These are phyloP conservation scores for Mycena rebaudengoi DNA, from an alignment of 768 basidiomycete species.

Conservation along the genomic window DNA sequence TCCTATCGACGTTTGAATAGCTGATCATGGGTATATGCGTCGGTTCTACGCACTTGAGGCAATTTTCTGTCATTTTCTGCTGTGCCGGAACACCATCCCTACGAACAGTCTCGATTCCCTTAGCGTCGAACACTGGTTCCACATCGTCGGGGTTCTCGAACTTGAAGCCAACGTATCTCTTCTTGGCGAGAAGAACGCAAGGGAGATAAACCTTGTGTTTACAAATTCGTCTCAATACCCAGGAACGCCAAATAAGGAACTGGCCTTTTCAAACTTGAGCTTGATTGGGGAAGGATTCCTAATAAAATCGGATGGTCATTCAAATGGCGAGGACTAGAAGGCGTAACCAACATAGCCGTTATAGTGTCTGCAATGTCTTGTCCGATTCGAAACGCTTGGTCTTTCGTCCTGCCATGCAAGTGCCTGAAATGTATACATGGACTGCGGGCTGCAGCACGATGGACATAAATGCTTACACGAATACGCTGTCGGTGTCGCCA, in stretches of 20 bases:
- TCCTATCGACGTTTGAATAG: conserved; percentile 53
- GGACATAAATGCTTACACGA: conserved; percentile 61
- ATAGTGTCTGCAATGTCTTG: conserved; percentile 91
- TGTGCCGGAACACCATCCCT: conserved; percentile 92
- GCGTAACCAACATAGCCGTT: conserved; percentile 48
- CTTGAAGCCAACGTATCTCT: conserved; percentile 97
- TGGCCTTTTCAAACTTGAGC: conserved; percentile 97
- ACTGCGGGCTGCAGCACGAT: too few relatives aligned
- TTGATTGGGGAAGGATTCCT: conserved; percentile 90
- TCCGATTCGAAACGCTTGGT: conserved; percentile 93
- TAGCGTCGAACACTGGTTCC: conserved; percentile 90
- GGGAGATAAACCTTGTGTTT: conserved; percentile 89
- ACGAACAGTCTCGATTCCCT: conserved; percentile 97
- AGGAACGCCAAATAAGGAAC: conserved; percentile 11
- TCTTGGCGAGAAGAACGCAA: conserved; percentile 96
- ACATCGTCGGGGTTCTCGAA: conserved; percentile 85
- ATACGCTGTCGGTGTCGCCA: conserved; percentile 97
- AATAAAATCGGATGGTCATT: not conserved
- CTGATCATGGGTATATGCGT: not conserved
- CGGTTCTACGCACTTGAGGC: conserved; percentile 77
- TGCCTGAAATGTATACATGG: too few relatives aligned
- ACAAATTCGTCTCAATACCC: not conserved
- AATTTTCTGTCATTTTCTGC: conserved; percentile 90
- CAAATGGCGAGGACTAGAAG: not conserved
- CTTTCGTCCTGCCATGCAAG: conserved; percentile 89